These are phyloP conservation scores for Canna indica DNA, from an alignment of 176 grass and related monocot species.

Conservation along the genomic window DNA sequence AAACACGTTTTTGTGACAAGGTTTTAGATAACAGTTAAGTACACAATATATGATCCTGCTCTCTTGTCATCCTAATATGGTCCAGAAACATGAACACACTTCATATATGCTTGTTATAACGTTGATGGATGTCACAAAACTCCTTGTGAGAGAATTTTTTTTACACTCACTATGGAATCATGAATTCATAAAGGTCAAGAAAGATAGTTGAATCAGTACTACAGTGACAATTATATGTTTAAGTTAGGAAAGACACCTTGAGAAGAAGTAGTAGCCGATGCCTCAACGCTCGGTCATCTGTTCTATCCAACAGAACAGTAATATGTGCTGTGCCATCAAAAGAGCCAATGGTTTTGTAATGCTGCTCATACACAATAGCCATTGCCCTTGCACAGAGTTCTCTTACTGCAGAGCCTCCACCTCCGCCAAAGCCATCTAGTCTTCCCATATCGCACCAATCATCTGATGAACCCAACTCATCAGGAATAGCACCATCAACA, in stretches of 20 bases:
- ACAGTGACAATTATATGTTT: background rate
- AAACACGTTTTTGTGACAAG: too few species aligned
- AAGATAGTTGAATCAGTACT: background rate
- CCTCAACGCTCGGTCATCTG: conserved; percentile 84
- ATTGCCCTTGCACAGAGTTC: conserved; percentile 98
- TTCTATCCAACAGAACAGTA: conserved; percentile 94
- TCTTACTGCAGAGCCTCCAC: conserved; percentile 87
- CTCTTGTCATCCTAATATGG: background rate
- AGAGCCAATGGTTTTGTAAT: conserved; percentile 77
- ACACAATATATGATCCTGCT: background rate
- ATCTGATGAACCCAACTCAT: conserved; percentile 91
- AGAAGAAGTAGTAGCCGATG: conserved; percentile 74
- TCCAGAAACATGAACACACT: background rate
- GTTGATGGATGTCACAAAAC: background rate
- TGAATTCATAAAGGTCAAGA: background rate
- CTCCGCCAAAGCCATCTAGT: conserved; percentile 96
- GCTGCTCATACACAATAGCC: conserved; percentile 97
- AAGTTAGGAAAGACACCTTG: conserved; percentile 36
- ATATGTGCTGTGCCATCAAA: conserved; percentile 96
- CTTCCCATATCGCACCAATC: conserved; percentile 99
- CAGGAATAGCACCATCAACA: conserved; percentile 95
- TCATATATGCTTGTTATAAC: background rate
- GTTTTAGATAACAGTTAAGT: too few species aligned
- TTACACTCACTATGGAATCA: background rate
- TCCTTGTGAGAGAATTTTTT: background rate